phyloP scores from a whole-genome alignment of 108 stramenopile species.

The Chaetoceros muelleri region DNA sequence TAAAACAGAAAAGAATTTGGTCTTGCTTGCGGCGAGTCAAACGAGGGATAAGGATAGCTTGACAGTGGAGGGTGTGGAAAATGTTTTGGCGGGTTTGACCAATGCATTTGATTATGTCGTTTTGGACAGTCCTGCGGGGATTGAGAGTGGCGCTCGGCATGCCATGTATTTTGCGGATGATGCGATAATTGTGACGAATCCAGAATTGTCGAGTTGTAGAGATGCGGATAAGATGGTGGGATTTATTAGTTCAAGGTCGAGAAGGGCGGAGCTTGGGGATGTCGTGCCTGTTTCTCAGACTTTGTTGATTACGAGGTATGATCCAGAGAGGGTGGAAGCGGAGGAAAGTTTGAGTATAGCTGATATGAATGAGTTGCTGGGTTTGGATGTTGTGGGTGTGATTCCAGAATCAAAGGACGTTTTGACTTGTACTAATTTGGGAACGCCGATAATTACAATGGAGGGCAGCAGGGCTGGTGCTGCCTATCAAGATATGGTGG shows the following conservation, averaged over 20 bases:
- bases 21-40: slow-evolving; percentile 54
- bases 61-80: slow-evolving; percentile 52
- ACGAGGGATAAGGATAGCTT: slow-evolving; percentile 52
- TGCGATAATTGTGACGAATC: slow-evolving; percentile 59
- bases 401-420: slow-evolving; percentile 54
- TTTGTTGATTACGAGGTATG: slow-evolving; percentile 49
- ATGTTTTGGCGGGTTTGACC: slow-evolving; percentile 26
- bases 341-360: slow-evolving; percentile 31
- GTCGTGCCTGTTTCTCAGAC: slow-evolving; percentile 22
- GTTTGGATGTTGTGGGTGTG: slow-evolving; percentile 46
- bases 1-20: slow-evolving; percentile 25
- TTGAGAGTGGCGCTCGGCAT: slow-evolving; percentile 52
- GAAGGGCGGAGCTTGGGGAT: slow-evolving; percentile 37
- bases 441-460: slow-evolving; percentile 42
- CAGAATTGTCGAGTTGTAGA: slow-evolving; percentile 42
- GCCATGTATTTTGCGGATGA: slow-evolving; percentile 69
- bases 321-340: slow-evolving; percentile 31
- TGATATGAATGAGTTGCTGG: slow-evolving; percentile 52
- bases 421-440: slow-evolving; percentile 51
- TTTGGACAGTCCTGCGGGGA: slow-evolving; percentile 50
- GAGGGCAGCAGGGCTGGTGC: slow-evolving; percentile 25
- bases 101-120: slow-evolving; percentile 46
- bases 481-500: slow-evolving; percentile 40
- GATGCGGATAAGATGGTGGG: slow-evolving; percentile 75
- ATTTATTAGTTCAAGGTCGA: slow-evolving; percentile 37